Conservation (phyloP, 495 filamentous ascomycete species). For the Neurospora discreta region DNA sequence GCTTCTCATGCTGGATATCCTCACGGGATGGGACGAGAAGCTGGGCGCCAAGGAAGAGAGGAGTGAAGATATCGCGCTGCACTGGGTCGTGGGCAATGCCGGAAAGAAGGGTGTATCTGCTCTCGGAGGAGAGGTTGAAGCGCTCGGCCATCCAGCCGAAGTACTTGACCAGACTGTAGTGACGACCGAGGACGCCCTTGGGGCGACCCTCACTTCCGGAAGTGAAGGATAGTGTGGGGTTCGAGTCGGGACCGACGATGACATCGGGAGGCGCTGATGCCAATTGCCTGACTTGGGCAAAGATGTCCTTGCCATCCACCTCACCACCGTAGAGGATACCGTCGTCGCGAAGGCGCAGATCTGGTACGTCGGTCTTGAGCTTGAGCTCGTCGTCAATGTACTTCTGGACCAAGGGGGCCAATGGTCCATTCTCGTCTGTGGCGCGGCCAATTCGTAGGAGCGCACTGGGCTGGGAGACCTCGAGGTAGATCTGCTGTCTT, state of each 20-base stretch:
- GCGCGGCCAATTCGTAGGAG: constrained; percentile 75
- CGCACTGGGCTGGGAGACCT: constrained; percentile 73
- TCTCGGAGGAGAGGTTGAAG: constrained; percentile 63
- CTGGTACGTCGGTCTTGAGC: constrained; percentile 67
- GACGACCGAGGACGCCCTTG: constrained; percentile 71
- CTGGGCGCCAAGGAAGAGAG: constrained; percentile 76
- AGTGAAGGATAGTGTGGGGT: constrained; percentile 75
- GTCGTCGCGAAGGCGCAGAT: constrained; percentile 59
- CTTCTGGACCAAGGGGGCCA: constrained; percentile 56
- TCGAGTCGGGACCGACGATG: constrained; percentile 82
- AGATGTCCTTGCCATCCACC: constrained; percentile 53
- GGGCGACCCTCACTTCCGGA: constrained; percentile 72
- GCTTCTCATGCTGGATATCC: constrained; percentile 76
- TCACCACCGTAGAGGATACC: constrained; percentile 64
- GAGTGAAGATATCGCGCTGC: constrained; percentile 89
- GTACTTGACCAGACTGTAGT: constrained; percentile 81
- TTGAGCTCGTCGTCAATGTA: constrained; percentile 67
- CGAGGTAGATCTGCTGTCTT: constrained; percentile 81
- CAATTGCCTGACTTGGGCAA: constrained; percentile 40
- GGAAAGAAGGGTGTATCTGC: constrained; percentile 74
- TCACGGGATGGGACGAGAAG: constrained; percentile 73
- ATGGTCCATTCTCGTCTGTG: constrained; percentile 58
- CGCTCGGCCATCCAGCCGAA: constrained; percentile 85
- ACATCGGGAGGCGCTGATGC: constrained; percentile 55
- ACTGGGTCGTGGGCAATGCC: constrained; percentile 88